Conservation (phyloP, 2,329 filamentous ascomycete species). For the Diaporthe citri region DNA sequence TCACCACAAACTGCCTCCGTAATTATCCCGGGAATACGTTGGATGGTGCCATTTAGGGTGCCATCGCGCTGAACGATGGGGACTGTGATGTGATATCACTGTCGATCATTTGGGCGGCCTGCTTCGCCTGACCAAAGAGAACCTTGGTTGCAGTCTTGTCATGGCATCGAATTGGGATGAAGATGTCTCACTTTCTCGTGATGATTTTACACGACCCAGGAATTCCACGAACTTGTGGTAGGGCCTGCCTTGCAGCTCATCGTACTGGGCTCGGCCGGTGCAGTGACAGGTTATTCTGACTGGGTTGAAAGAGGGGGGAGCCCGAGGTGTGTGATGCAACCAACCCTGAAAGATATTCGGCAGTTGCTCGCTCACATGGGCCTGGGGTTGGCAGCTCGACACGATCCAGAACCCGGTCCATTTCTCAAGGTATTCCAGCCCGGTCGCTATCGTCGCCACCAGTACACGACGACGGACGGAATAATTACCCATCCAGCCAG, state of each 20-base stretch:
- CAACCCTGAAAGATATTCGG: constrained; percentile 31
- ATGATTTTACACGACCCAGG: neutral
- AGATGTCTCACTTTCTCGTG: neutral
- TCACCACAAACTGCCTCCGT: constrained; percentile 3
- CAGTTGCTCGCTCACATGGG: constrained; percentile 33
- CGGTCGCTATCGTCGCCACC: constrained; percentile 10
- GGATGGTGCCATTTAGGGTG: constrained; percentile 31
- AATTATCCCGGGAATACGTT: constrained; percentile 19
- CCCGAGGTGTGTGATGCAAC: constrained; percentile 10
- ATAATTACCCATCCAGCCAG: constrained; percentile 9
- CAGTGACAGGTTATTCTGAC: neutral
- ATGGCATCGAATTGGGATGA: constrained; percentile 1
- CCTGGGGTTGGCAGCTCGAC: constrained; percentile 14
- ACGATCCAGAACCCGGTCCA: constrained; percentile 25
- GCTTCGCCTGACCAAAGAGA: constrained; percentile 1
- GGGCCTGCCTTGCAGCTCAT: neutral
- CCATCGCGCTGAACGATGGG: constrained; percentile 26
- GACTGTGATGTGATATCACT: constrained; percentile 33
- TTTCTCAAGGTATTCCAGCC: neutral
- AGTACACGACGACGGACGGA: constrained; percentile 11
- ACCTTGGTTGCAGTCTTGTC: constrained; percentile 1
- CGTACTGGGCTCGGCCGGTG: neutral
- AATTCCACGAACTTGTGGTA: neutral
- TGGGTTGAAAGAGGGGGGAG: neutral
- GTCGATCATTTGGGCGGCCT: constrained; percentile 9